A percentile compares a stretch with the other conserved stretches of the same genome.
Evolutionary conservation across 2,329 filamentous ascomycete genomes (phyloP).

Genomic region (Hirsutella minnesotensis): DNA sequence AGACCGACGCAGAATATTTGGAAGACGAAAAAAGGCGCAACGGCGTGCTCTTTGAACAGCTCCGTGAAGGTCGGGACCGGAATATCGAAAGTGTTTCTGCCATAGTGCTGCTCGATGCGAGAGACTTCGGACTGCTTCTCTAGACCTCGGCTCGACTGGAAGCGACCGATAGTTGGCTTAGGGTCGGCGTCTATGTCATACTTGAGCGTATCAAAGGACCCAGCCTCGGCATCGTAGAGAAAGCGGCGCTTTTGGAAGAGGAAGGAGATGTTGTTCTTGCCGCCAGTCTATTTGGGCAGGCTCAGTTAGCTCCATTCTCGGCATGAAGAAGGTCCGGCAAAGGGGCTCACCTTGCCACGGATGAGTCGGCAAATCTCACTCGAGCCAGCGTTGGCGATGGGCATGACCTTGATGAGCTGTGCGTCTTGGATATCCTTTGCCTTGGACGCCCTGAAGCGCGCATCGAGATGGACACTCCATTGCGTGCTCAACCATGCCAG

Average conservation of each 20-base stretch:
- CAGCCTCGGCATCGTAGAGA: constrained; percentile 60
- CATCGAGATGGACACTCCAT: constrained; percentile 86
- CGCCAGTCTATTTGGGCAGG: constrained; percentile 34
- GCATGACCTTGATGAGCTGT: constrained; percentile 83
- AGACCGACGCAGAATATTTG: constrained; percentile 97
- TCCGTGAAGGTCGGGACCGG: constrained; percentile 92
- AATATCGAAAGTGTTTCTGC: constrained; percentile 92
- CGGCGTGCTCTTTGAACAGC: constrained; percentile 95
- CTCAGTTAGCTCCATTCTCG: background rate
- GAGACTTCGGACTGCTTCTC: constrained; percentile 62
- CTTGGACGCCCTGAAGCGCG: constrained; percentile 66
- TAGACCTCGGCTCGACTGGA: constrained; percentile 72
- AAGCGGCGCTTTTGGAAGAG: constrained; percentile 98
- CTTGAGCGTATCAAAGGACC: constrained; percentile 68
- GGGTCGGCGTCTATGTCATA: constrained; percentile 81
- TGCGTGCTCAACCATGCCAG: constrained; percentile 92
- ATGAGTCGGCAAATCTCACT: constrained; percentile 78
- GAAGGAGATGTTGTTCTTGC: constrained; percentile 72
- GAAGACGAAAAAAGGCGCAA: constrained; percentile 98
- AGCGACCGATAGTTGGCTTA: constrained; percentile 64
- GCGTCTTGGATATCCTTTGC: constrained; percentile 62
- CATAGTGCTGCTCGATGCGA: constrained; percentile 82
- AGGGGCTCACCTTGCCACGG: constrained; percentile 50
- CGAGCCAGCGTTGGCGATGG: constrained; percentile 75
- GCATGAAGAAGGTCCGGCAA: background rate